Evolutionary conservation across 1,284 basidiomycete genomes (phyloP).

Genomic region (Volvariella surrecta): DNA sequence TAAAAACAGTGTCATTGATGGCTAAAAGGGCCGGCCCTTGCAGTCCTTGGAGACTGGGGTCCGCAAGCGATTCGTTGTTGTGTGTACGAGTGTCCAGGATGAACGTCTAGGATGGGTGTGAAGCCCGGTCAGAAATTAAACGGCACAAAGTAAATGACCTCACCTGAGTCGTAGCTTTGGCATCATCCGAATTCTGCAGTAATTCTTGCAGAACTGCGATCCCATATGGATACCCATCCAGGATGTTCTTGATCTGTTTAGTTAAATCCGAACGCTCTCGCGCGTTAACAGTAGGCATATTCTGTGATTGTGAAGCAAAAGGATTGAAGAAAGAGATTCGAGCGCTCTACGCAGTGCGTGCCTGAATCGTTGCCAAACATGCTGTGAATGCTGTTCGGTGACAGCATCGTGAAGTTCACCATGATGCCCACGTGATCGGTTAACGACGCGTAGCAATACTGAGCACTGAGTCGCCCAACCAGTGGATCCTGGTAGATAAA

Average conservation of each 20-base stretch:
- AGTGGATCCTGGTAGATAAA: no score
- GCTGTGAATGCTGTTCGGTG: no score
- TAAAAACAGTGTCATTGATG: conserved; percentile 34
- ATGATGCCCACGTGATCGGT: no score
- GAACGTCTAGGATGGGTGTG: conserved; percentile 24
- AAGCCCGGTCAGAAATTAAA: neutral
- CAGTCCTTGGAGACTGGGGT: conserved; percentile 18
- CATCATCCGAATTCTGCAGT: conserved; percentile 42
- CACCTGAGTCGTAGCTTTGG: conserved; percentile 28
- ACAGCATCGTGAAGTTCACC: no score
- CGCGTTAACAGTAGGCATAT: no score
- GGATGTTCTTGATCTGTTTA: conserved; percentile 16
- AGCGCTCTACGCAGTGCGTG: neutral
- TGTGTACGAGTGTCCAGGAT: conserved; percentile 30
- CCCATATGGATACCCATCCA: conserved; percentile 34
- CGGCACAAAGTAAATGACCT: conserved; percentile 3
- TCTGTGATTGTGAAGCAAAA: neutral
- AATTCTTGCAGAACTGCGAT: conserved; percentile 35
- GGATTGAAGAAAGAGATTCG: neutral
- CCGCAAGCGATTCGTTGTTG: conserved; percentile 15
- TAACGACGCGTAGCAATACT: no score
- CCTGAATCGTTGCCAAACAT: no score
- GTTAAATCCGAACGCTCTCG: neutral
- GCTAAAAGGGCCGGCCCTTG: conserved; percentile 41
- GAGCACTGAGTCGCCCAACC: no score